phyloP scores from a whole-genome alignment of 2,329 filamentous ascomycete species.

The Gliomastix tumulicola region DNA sequence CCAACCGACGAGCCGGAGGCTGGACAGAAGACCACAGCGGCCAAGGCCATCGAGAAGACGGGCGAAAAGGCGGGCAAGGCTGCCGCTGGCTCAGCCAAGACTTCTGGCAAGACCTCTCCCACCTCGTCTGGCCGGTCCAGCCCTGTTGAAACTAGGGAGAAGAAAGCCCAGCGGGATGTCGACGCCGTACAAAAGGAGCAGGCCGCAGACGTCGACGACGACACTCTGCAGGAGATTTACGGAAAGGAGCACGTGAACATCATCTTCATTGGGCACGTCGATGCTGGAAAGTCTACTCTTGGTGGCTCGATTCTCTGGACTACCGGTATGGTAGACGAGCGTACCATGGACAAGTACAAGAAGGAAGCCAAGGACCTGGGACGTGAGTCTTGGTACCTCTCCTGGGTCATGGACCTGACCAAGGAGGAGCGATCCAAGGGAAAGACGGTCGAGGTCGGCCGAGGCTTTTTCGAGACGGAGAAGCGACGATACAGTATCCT shows the following conservation, averaged over 20 bases:
- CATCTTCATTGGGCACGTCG: slow-evolving; percentile 96
- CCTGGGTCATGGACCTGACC: slow-evolving; percentile 95
- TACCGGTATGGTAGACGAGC: slow-evolving; percentile 98
- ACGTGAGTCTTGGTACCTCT: slow-evolving; percentile 97
- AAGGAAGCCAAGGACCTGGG: slow-evolving; percentile 92
- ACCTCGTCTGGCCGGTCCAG: slow-evolving; percentile 83
- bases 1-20: slow-evolving; percentile 51
- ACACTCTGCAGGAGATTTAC: slow-evolving; percentile 87
- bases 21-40: slow-evolving; percentile 76
- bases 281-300: slow-evolving; percentile 94
- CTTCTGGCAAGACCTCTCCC: slow-evolving; percentile 68
- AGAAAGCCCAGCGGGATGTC: slow-evolving; percentile 55
- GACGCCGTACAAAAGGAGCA: slow-evolving; percentile 83
- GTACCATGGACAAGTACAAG: slow-evolving; percentile 98
- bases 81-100: slow-evolving; percentile 34
- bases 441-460: slow-evolving; percentile 95
- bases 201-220: slow-evolving; percentile 61
- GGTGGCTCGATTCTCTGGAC: slow-evolving; percentile 89
- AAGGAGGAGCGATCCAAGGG: slow-evolving; percentile 95
- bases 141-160: slow-evolving; percentile 54
- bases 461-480: slow-evolving; percentile 94
- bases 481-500: slow-evolving; percentile 95
- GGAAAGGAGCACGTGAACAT: slow-evolving; percentile 92
- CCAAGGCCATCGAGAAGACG: slow-evolving; percentile 88
- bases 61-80: slow-evolving; percentile 52